These are phyloP conservation scores for Podospora sp. DNA, from an alignment of 495 filamentous ascomycete species.

Conservation along the genomic window DNA sequence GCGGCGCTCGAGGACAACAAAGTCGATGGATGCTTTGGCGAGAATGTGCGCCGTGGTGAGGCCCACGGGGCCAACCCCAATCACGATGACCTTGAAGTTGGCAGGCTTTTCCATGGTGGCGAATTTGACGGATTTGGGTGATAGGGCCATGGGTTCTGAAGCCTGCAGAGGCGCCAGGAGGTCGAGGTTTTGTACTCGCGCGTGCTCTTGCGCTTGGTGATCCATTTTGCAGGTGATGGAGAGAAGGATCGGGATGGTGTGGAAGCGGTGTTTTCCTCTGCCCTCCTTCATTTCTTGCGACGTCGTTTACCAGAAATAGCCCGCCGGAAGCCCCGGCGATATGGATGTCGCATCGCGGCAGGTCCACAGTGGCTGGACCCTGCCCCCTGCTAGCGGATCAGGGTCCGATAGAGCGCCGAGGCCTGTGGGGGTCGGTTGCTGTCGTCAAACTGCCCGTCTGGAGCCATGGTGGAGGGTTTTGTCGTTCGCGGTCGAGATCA, in stretches of 20 bases:
- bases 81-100: slow-evolving; percentile 54
- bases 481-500: too few species aligned
- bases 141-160: too few species aligned
- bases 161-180: too few species aligned
- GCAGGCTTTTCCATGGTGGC: slow-evolving; percentile 5
- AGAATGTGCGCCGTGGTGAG: slow-evolving; percentile 55
- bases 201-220: too few species aligned
- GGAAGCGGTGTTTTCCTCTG: neutral
- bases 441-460: too few species aligned
- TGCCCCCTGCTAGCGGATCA: neutral
- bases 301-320: neutral
- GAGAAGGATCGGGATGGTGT: neutral
- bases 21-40: slow-evolving; percentile 47
- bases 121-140: slow-evolving; percentile 7
- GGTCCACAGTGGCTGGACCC: neutral
- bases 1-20: slow-evolving; percentile 51
- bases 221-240: neutral
- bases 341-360: neutral
- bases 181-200: too few species aligned
- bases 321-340: neutral
- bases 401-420: too few species aligned
- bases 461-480: too few species aligned
- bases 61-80: slow-evolving; percentile 55
- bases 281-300: neutral
- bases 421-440: too few species aligned